Evolutionary conservation across 805 yeast genomes (phyloP), one percentile per base, ranked within the genome.

Genomic region (Maudiozyma pseudohumilis): DNA sequence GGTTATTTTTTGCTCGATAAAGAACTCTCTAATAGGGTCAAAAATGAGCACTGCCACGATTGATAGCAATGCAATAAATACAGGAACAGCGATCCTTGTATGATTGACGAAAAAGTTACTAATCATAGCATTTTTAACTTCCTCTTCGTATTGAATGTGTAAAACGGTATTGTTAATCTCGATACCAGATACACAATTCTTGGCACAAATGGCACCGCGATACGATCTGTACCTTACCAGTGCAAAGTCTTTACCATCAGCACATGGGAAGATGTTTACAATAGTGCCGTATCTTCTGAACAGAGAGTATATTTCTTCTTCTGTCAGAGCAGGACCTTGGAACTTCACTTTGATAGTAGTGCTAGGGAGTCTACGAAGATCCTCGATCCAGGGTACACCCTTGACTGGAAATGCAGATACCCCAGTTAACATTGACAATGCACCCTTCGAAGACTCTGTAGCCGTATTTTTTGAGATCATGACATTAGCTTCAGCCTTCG

Each of bases 311-410:
- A 88, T 56, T 38, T 79, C 80, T 41, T 69, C 71, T 57, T 88
- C 96, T 45, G 86, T 94, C 41, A 89, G 61, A 5, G 77, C 68
- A 0, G 77, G 75, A 1, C 96, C 96, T 46, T 80, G 86, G 54
- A 80, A 88, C 20, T 69, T 67, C 5, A 89, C 76, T 38, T 73
- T 70, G 18, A 92, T 60, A 11, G 67, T 66, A 7, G 69, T 61
- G 38, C 80, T 75, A 7, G 95, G 94, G 45, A 70, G 73, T 43
- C 96, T 64, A 48, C 84, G 72, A 56, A 92, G 65, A 55, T 92
- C 98, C 61, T 89, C 97, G 42, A 92, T 81, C 96, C 96, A 89
- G 0, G 99, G 98, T 2, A 72, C 66, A 43, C 99, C 99, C 48
- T 81, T 79, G 1, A 92, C 96, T 1, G 82, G 77, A 51, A 69